Conservation (phyloP, 352 stramenopile species). For the Pythium phragmiticola region DNA sequence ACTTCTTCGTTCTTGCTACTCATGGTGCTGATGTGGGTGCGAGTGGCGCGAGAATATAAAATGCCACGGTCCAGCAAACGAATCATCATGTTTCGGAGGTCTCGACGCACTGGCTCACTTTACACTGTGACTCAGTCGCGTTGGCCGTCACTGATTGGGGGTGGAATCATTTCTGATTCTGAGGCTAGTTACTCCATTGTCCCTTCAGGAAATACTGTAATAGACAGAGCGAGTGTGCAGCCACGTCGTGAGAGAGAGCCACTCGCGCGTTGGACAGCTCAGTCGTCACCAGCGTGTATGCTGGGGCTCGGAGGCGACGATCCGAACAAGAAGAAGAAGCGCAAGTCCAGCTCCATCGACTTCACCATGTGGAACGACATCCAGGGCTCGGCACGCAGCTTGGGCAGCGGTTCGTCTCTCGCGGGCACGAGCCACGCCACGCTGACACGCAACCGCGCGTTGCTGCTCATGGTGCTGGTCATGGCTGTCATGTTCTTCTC, state of each 20-base stretch:
- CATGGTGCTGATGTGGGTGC: conserved; percentile 18
- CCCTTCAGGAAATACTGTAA: conserved; percentile 1
- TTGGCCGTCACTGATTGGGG: conserved; percentile 14
- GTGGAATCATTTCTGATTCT: conserved; percentile 19
- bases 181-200: not conserved
- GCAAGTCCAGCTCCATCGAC: conserved; percentile 76
- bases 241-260: not conserved
- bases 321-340: conserved; percentile 62
- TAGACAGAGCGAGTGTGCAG: not conserved
- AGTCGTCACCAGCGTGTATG: conserved; percentile 28
- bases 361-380: conserved; percentile 55
- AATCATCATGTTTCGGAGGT: conserved; percentile 18
- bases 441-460: conserved; percentile 48
- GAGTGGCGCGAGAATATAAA: conserved; percentile 18
- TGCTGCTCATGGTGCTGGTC: conserved; percentile 50
- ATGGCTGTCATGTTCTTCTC: conserved; percentile 60
- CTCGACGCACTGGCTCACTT: conserved; percentile 22
- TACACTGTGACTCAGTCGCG: conserved; percentile 6
- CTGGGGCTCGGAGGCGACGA: conserved; percentile 41
- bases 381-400: conserved; percentile 27
- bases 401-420: conserved; percentile 20
- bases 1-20: conserved; percentile 72
- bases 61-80: conserved; percentile 1
- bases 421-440: conserved; percentile 22
- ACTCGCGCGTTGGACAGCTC: conserved; percentile 15